Base-by-base conservation (phyloP, 495 filamentous ascomycete genomes). In the Penicillium argentinense region DNA sequence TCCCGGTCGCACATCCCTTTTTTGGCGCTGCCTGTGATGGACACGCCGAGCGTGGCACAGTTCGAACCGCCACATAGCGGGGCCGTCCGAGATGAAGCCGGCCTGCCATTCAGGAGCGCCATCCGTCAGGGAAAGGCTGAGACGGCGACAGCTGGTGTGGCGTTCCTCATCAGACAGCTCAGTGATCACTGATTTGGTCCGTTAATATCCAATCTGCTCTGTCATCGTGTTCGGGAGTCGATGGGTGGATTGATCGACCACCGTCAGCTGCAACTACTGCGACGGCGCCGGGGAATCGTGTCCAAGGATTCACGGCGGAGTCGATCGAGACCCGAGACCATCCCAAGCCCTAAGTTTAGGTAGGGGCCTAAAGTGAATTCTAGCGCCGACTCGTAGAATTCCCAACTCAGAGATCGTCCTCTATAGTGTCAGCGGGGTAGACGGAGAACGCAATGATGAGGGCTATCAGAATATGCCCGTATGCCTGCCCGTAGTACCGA, bases 61-160 rank as follows among this genome's bases (percentile, higher is more conserved):
- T 45, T 36, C 17, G 38, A 59, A 59, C 56, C 57, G 59, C 59
- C 56, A 62, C 59, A 62, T 13, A 49, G 55, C 51, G 58, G 58
- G 58, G 51, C 39, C 11, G 13, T 13, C 36, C 28, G 17, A 39
- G n/a, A 32, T 27, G 34, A 54, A 51, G 45, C 27, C 24, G 38
- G 32, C 55, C 51, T 51, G 45, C 54, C 45, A 51, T 27, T 7
- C 33, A 32, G 25, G 34, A 51, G 12, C 14, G 36, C 44, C 48
- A 52, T 59, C 40, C 45, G 47, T 54, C 54, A 51, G 39, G 41
- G 33, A 42, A 51, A 42, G 50, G 50, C 22, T 42, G 29, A 21
- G 38, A 29, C 14, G 28, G 17, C 21, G 40, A 17, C 7, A 36
- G 27, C 23, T 19, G 13, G 14, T 26, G 40, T 39, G 48, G 42